phyloP scores from a whole-genome alignment of 176 grass and related monocot species.

The Musa beccarii region DNA sequence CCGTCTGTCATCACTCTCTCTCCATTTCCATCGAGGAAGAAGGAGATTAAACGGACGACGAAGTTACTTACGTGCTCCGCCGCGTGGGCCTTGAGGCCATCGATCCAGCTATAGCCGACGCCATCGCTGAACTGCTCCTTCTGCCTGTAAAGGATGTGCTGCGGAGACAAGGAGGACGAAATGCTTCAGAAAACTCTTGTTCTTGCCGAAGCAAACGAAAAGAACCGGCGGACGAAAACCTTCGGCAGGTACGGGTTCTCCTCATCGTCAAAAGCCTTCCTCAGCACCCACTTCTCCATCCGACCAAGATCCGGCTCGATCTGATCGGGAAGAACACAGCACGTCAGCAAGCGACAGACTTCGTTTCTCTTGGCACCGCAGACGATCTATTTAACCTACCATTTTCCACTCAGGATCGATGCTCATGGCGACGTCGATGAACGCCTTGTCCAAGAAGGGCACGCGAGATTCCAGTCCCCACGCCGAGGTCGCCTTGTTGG shows the following conservation, averaged over 20 bases:
- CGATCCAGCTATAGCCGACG: slow-evolving; percentile 93
- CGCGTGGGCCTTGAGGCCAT: slow-evolving; percentile 84
- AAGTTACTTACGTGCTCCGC: slow-evolving; percentile 43
- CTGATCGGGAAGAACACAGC: slow-evolving; percentile 22
- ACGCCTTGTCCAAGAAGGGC: slow-evolving; percentile 96
- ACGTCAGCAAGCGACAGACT: not conserved
- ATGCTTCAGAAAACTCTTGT: not conserved
- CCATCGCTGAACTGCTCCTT: slow-evolving; percentile 99
- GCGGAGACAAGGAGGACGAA: slow-evolving; percentile 7
- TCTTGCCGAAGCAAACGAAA: not conserved
- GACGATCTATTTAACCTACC: slow-evolving; percentile 24
- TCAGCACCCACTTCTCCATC: slow-evolving; percentile 92
- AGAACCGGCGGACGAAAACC: slow-evolving; percentile 19
- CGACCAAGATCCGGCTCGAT: slow-evolving; percentile 48
- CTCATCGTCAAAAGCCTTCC: slow-evolving; percentile 93
- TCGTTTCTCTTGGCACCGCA: no score
- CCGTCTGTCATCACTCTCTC: no score
- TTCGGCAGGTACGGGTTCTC: slow-evolving; percentile 79
- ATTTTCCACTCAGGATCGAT: slow-evolving; percentile 94
- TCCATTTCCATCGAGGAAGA: not conserved
- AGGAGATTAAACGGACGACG: not conserved
- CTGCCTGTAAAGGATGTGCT: slow-evolving; percentile 98
- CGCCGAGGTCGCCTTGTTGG: slow-evolving; percentile 84
- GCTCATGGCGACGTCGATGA: slow-evolving; percentile 77
- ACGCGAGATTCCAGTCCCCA: slow-evolving; percentile 95